Evolutionary conservation across 441 rosid genomes (phyloP), one percentile per base, ranked within the genome.

Genomic region (Raphanus hybrid): DNA sequence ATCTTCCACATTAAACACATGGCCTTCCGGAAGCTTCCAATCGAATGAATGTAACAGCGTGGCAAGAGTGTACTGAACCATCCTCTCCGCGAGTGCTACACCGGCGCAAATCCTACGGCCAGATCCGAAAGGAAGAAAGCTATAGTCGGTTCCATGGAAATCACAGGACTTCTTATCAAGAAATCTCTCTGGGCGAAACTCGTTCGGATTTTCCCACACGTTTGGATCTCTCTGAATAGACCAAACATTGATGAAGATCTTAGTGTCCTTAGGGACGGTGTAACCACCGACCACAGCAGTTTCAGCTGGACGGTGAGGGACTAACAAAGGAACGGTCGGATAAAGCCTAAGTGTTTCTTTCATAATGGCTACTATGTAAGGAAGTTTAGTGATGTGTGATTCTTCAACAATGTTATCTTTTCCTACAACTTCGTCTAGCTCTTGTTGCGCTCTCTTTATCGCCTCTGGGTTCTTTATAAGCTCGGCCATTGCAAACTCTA

Each of bases 91-190:
- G 59, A 86, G 80, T 15, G 83, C 82, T 4, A 84, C 64, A 20
- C 92, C 92, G 0, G 70, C 89, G 18, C 89, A 88, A 0, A 75
- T 85, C 61, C 90, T 83, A 15, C 87, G 34, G 0, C 90, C 87
- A 2, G 86, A 82, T 72, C 92, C 92, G 14, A 88, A 88, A 0
- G 90, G 90, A n/a, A 88, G 34, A 75, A 74, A 85, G 2, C 15
- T 75, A 71, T 81, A 81, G 61, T 86, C 79, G 2, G 23, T 82
- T 16, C 89, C 90, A 14, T 71, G 76, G 16, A 73, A 85, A 68
- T 88, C 91, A 73, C 35, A 78, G 20, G 79, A 55, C 8, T 58
- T 59, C 0, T 62, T 32, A 39, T 80, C 76, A 73, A 82, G 26
- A 74, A 88, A 85, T 75, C 87, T 82, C 10, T 85, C 85, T 0